Percentiles rank a stretch among this genome's conserved stretches.
Conservation (phyloP, 2,329 filamentous ascomycete genomes). For the Lecanicillium sp. region DNA sequence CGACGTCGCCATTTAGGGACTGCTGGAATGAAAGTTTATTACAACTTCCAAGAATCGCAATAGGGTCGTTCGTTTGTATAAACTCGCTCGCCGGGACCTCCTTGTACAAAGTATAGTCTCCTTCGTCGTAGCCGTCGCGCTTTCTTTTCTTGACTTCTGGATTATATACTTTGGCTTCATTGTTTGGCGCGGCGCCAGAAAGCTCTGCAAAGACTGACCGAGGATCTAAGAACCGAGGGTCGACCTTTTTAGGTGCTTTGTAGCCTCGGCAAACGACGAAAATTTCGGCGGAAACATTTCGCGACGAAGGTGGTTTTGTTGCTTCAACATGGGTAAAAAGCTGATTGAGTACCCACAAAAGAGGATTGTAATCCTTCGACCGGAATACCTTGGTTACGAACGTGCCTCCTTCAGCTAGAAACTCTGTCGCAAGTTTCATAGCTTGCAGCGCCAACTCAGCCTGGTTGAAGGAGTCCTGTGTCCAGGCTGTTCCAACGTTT, state of each 20-base stretch:
- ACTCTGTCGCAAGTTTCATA: constrained; percentile 90
- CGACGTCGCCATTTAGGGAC: constrained; percentile 72
- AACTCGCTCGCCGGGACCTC: constrained; percentile 85
- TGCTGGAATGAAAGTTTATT: constrained; percentile 83
- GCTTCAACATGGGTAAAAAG: constrained; percentile 92
- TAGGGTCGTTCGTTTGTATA: constrained; percentile 87
- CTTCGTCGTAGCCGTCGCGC: constrained; percentile 95
- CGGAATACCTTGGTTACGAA: constrained; percentile 98
- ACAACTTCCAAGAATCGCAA: constrained; percentile 78
- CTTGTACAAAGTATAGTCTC: constrained; percentile 88
- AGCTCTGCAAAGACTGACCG: constrained; percentile 88
- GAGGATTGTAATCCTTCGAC: constrained; percentile 91
- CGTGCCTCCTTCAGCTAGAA: constrained; percentile 78
- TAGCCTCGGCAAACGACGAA: constrained; percentile 95
- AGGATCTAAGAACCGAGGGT: constrained; percentile 87
- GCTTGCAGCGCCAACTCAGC: constrained; percentile 86
- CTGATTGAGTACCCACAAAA: constrained; percentile 97
- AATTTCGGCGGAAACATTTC: constrained; percentile 96
- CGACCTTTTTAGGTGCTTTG: constrained; percentile 89
- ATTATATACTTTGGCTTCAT: constrained; percentile 97
- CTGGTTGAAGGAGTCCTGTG: constrained; percentile 96
- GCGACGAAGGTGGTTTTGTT: constrained; percentile 90
- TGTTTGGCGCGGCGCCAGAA: constrained; percentile 78
- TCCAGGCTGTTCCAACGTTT: constrained; percentile 96
- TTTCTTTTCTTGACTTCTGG: constrained; percentile 96